phyloP scores from a whole-genome alignment of 257 asterid species.

The Lantana camara region DNA sequence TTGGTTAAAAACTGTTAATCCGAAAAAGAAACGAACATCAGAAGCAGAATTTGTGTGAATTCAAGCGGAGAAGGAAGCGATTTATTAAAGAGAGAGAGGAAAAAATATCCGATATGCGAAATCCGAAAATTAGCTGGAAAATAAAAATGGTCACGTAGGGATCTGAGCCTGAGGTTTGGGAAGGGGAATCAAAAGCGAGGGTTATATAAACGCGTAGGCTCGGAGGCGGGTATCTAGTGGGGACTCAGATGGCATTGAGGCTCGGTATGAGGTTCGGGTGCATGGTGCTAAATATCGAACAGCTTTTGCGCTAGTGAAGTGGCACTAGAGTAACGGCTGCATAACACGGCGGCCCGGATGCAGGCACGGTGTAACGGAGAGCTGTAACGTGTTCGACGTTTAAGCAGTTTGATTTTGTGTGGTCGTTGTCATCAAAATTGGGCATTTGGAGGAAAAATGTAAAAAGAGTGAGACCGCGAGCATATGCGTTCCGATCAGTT shows the following conservation, averaged over 20 bases:
- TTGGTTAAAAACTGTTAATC: neutral
- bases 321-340: conserved; percentile 15
- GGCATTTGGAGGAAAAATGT: too few relatives aligned
- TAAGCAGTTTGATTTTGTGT: conserved; percentile 2
- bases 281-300: conserved; percentile 32
- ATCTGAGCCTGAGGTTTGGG: conserved; percentile 48
- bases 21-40: neutral
- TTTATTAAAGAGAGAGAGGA: conserved; percentile 16
- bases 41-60: neutral
- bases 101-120: conserved; percentile 38
- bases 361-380: conserved; percentile 3
- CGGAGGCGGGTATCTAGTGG: conserved; percentile 25
- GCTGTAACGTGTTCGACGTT: conserved; percentile 16
- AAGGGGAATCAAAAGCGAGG: conserved; percentile 23
- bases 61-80: conserved; percentile 32
- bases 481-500: too few relatives aligned
- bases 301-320: conserved; percentile 29
- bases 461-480: too few relatives aligned
- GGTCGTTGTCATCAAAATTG: neutral
- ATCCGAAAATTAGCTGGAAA: conserved; percentile 50
- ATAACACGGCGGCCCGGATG: conserved; percentile 6
- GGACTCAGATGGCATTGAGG: neutral
- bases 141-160: conserved; percentile 49
- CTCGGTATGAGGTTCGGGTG: conserved; percentile 28
- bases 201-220: conserved; percentile 28